Conservation (phyloP, 2,329 filamentous ascomycete species). For the Didymella pinodella region DNA sequence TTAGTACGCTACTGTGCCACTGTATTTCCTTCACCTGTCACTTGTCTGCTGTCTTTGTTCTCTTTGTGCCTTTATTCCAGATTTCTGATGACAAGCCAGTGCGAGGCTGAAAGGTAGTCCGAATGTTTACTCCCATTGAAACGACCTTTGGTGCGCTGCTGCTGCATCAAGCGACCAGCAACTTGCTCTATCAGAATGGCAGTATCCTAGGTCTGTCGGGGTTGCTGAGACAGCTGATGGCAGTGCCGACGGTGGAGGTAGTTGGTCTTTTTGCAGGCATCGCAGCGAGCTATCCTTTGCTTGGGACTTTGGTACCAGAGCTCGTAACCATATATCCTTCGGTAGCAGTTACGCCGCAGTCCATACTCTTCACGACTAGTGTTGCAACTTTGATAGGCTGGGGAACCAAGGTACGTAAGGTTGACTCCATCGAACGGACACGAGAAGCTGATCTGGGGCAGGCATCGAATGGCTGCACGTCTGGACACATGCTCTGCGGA, state of each 20-base stretch:
- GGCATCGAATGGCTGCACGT: constrained; percentile 59
- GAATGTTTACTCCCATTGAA: constrained; percentile 63
- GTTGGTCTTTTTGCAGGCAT: constrained; percentile 58
- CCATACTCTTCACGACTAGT: constrained; percentile 51
- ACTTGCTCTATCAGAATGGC: constrained; percentile 61
- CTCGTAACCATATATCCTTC: constrained; percentile 55
- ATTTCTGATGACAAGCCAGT: not conserved
- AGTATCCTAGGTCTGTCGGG: constrained; percentile 60
- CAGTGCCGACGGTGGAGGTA: constrained; percentile 52
- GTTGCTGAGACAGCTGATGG: constrained; percentile 54
- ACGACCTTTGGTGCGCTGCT: constrained; percentile 61
- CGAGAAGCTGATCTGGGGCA: constrained; percentile 23
- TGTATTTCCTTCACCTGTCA: constrained; percentile 11
- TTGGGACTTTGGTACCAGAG: constrained; percentile 55
- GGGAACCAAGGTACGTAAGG: constrained; percentile 59
- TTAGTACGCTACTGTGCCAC: not conserved
- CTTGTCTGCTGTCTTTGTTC: not conserved
- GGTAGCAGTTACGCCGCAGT: constrained; percentile 45
- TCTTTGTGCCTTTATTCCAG: not conserved
- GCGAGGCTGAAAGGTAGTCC: not conserved
- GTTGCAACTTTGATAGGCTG: constrained; percentile 58
- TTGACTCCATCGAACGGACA: not conserved
- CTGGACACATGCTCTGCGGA: constrained; percentile 65
- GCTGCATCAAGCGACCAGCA: constrained; percentile 60
- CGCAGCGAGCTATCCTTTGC: constrained; percentile 53